These are phyloP conservation scores for Penicillium sp. DNA, from an alignment of 2,329 filamentous ascomycete species.

Conservation along the genomic window DNA sequence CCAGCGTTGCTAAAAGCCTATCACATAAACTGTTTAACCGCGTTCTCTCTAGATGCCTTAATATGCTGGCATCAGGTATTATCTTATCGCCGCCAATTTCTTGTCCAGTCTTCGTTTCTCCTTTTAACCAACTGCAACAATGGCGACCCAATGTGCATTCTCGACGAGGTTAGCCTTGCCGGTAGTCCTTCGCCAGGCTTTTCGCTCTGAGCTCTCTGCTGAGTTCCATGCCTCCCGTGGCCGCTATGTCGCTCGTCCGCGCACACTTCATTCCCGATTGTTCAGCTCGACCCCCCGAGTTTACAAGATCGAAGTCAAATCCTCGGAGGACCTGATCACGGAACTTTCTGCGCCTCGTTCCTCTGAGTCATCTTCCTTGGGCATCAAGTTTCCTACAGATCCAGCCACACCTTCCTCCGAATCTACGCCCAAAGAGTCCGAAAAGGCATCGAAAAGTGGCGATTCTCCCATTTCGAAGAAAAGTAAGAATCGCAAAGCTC, in stretches of 20 bases:
- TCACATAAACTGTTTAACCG: too few species aligned
- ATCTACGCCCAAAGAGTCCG: background rate
- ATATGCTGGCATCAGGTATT: background rate
- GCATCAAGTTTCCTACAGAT: background rate
- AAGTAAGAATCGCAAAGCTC: background rate
- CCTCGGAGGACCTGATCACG: background rate
- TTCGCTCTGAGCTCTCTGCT: slow-evolving; percentile 20
- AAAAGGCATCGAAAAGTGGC: background rate
- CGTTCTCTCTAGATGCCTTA: too few species aligned
- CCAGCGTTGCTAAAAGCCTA: too few species aligned
- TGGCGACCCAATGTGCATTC: slow-evolving; percentile 20
- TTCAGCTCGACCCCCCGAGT: slow-evolving; percentile 7
- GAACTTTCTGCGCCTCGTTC: background rate
- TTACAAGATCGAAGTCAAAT: background rate
- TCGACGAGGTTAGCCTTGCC: slow-evolving; percentile 26
- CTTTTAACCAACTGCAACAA: slow-evolving; percentile 6
- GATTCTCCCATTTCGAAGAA: background rate
- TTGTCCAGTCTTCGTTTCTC: slow-evolving; percentile 1
- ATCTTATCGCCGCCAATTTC: slow-evolving; percentile 13
- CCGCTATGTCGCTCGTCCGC: slow-evolving; percentile 3
- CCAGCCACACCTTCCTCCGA: background rate
- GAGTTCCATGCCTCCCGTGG: slow-evolving; percentile 8
- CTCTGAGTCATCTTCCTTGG: background rate
- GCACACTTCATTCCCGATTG: slow-evolving; percentile 6
- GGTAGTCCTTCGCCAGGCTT: slow-evolving; percentile 21